A percentile compares a stretch with the other conserved stretches of the same genome.
phyloP scores from a whole-genome alignment of 768 basidiomycete genomes.

The Russula virescens region DNA sequence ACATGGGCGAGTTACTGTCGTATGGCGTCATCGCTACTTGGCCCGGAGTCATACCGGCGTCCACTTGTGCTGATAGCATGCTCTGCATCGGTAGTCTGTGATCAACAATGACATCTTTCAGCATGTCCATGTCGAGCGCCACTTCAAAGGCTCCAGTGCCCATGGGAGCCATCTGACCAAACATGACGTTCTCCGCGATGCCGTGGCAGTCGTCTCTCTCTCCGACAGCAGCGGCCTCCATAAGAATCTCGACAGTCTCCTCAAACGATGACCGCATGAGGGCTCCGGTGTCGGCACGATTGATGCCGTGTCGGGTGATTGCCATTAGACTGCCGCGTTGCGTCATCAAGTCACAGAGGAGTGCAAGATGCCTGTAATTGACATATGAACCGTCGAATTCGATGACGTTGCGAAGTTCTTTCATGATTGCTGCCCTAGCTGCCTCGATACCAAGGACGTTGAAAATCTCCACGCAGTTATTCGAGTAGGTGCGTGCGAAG shows the following conservation, averaged over 20 bases:
- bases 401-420: constrained; percentile 90
- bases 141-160: constrained; percentile 97
- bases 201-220: constrained; percentile 98
- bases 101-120: constrained; percentile 97
- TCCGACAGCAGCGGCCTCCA: constrained; percentile 97
- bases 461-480: constrained; percentile 94
- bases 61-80: constrained; percentile 70
- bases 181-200: constrained; percentile 98
- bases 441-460: constrained; percentile 95
- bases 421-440: constrained; percentile 89
- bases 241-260: constrained; percentile 97
- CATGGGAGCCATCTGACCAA: constrained; percentile 99
- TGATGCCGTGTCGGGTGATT: constrained; percentile 99
- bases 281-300: constrained; percentile 97
- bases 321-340: constrained; percentile 93
- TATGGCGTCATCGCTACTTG: constrained; percentile 96
- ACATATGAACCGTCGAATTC: constrained; percentile 99
- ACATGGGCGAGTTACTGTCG: constrained; percentile 83
- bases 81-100: constrained; percentile 85
- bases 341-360: constrained; percentile 98
- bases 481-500: constrained; percentile 88
- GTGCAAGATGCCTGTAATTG: constrained; percentile 93
- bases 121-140: constrained; percentile 93
- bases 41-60: constrained; percentile 87
- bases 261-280: constrained; percentile 99